A percentile compares a stretch with the other conserved stretches of the same genome.
These are phyloP conservation scores for Aspergillus sp. DNA, from an alignment of 2,329 filamentous ascomycete species.

Conservation along the genomic window DNA sequence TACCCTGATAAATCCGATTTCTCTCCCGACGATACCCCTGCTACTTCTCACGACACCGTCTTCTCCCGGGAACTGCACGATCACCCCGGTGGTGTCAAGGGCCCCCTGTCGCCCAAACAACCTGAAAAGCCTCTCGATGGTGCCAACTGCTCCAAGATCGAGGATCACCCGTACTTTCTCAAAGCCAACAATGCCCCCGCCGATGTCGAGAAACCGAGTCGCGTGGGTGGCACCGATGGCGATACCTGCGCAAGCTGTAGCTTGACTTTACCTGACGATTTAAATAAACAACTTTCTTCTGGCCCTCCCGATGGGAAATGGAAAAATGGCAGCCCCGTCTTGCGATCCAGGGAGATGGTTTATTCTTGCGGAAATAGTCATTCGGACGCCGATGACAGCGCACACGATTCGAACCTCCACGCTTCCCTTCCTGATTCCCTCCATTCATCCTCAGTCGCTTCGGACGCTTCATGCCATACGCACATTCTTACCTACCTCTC, in stretches of 20 bases:
- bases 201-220: constrained; percentile 43
- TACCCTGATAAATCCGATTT: constrained; percentile 34
- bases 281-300: constrained; percentile 49
- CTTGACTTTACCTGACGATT: constrained; percentile 50
- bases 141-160: constrained; percentile 30
- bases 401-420: constrained; percentile 29
- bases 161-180: constrained; percentile 51
- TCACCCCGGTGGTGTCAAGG: constrained; percentile 10
- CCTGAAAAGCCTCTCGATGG: constrained; percentile 4
- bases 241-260: constrained; percentile 56
- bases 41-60: constrained; percentile 24
- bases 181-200: constrained; percentile 29
- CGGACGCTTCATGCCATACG: constrained; percentile 46
- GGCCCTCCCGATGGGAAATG: constrained; percentile 49
- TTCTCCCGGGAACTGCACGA: constrained; percentile 20
- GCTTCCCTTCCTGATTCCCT: constrained; percentile 35
- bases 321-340: constrained; percentile 49
- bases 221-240: constrained; percentile 40
- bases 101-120: constrained; percentile 9
- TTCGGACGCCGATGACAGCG: constrained; percentile 30
- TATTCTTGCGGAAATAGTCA: constrained; percentile 45
- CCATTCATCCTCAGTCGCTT: constrained; percentile 38
- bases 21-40: constrained; percentile 39
- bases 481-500: constrained; percentile 56
- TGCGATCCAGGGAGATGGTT: constrained; percentile 51